Conservation (phyloP, 1,139 yeast genomes). For the Debaryomycetaceae sp. region DNA sequence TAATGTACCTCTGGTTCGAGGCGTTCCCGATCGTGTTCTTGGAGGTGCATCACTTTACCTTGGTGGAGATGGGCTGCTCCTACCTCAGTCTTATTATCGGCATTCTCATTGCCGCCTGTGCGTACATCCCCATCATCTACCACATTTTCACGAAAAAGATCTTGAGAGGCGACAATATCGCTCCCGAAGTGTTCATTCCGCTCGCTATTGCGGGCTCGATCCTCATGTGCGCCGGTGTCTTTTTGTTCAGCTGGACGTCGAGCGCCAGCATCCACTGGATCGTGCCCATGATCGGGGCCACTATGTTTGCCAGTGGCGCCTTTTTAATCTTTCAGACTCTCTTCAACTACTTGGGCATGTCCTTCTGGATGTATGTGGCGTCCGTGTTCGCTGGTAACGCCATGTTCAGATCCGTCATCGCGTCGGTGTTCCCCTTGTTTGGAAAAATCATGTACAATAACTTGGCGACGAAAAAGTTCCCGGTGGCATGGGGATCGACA, state of each 20-base stretch:
- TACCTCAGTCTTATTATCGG: constrained; percentile 38
- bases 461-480: constrained; percentile 30
- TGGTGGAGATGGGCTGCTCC: constrained; percentile 37
- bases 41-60: constrained; percentile 35
- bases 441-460: constrained; percentile 41
- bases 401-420: constrained; percentile 40
- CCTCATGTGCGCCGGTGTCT: constrained; percentile 32
- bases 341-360: constrained; percentile 23
- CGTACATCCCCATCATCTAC: constrained; percentile 14
- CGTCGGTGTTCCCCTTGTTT: constrained; percentile 54
- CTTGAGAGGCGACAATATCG: constrained; percentile 11
- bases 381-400: constrained; percentile 52
- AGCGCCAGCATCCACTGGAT: constrained; percentile 30
- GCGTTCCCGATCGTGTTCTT: constrained; percentile 47
- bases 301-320: constrained; percentile 24
- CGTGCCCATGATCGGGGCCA: constrained; percentile 31
- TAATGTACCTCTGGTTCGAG: constrained; percentile 49
- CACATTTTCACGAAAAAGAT: constrained; percentile 15
- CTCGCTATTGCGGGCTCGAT: constrained; percentile 33
- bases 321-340: constrained; percentile 32
- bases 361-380: constrained; percentile 35
- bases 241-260: constrained; percentile 44
- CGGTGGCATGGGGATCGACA: constrained; percentile 48
- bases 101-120: constrained; percentile 14
- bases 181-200: constrained; percentile 33